These are phyloP conservation scores for Fraxinus americana DNA, from an alignment of 257 asterid species.

Conservation along the genomic window DNA sequence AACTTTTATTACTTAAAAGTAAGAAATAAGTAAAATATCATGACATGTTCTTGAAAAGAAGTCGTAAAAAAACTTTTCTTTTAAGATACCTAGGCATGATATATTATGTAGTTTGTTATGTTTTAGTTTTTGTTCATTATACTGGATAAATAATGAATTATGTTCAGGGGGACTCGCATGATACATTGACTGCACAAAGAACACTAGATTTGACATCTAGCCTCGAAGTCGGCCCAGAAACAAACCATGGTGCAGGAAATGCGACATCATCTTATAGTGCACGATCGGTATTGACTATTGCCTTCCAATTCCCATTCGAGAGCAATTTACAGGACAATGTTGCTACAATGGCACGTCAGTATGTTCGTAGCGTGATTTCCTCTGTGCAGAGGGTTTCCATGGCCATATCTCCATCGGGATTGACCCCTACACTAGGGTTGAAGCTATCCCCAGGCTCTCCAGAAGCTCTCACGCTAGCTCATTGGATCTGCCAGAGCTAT, in stretches of 20 bases:
- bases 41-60: background rate
- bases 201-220: constrained; percentile 87
- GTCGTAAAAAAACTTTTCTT: background rate
- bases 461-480: constrained; percentile 87
- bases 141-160: constrained; percentile 10
- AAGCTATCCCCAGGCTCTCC: constrained; percentile 83
- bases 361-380: constrained; percentile 89
- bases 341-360: constrained; percentile 90
- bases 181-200: constrained; percentile 46
- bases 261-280: constrained; percentile 45
- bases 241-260: constrained; percentile 38
- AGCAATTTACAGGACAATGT: constrained; percentile 80
- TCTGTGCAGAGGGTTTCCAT: constrained; percentile 95
- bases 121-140: constrained; percentile 1
- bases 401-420: constrained; percentile 86
- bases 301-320: constrained; percentile 96
- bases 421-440: constrained; percentile 53
- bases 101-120: background rate
- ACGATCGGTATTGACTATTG: constrained; percentile 85
- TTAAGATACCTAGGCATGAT: background rate
- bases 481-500: constrained; percentile 97
- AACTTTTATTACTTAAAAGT: background rate
- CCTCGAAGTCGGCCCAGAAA: constrained; percentile 66
- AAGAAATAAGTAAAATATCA: background rate
- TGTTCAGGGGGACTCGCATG: constrained; percentile 49